These are phyloP conservation scores for Trifolium subterraneum DNA, from an alignment of 306 rosid species.

Conservation along the genomic window DNA sequence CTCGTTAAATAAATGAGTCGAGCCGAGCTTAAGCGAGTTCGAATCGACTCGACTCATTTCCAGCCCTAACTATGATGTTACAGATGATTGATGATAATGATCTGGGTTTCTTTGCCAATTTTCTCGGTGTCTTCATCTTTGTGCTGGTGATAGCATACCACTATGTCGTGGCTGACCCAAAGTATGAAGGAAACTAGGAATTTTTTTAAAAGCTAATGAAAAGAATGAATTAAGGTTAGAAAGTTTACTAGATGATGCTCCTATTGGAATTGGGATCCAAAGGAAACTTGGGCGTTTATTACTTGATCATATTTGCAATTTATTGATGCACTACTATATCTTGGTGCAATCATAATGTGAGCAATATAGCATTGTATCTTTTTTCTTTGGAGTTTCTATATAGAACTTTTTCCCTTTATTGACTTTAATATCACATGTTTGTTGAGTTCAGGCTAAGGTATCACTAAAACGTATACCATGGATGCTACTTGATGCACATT, in stretches of 20 bases:
- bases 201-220: constrained; percentile 20
- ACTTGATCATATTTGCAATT: too few species aligned
- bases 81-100: constrained; percentile 92
- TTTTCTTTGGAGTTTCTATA: background rate
- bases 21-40: too few species aligned
- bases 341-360: constrained; percentile 13
- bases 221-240: background rate
- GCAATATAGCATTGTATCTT: background rate
- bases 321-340: background rate
- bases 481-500: constrained; percentile 17
- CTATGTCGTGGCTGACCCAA: constrained; percentile 88
- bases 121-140: constrained; percentile 85
- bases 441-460: constrained; percentile 15
- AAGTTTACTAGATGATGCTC: constrained; percentile 26
- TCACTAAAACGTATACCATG: constrained; percentile 4
- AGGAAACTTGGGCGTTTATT: too few species aligned
- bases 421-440: constrained; percentile 12
- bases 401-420: background rate
- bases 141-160: constrained; percentile 86
- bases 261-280: too few species aligned
- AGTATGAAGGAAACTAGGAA: constrained; percentile 71
- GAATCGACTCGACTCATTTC: too few species aligned
- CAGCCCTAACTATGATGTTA: too few species aligned
- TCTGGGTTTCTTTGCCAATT: constrained; percentile 92
- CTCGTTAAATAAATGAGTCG: too few species aligned